phyloP scores from a whole-genome alignment of 495 filamentous ascomycete species.

The Penicillium samsonianum region DNA sequence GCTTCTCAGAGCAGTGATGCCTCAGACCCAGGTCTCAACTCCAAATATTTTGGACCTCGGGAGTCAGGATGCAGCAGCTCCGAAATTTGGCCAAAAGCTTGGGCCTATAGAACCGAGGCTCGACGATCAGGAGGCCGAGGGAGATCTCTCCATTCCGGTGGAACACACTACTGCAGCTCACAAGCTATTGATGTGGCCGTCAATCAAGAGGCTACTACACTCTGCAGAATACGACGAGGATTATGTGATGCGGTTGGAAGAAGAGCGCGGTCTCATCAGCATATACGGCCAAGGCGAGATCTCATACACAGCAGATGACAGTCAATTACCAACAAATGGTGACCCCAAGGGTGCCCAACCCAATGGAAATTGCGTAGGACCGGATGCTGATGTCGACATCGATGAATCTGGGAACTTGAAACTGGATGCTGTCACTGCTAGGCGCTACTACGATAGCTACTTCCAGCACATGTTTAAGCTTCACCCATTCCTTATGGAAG shows the following conservation, averaged over 20 bases:
- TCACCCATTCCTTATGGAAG: slow-evolving; percentile 79
- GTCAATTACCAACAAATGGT: slow-evolving; percentile 20
- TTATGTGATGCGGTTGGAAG: slow-evolving; percentile 76
- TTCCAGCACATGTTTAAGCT: slow-evolving; percentile 79
- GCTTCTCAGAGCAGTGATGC: background rate
- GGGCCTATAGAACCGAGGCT: slow-evolving; percentile 6
- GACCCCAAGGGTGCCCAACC: slow-evolving; percentile 14
- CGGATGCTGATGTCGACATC: slow-evolving; percentile 48
- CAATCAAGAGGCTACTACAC: slow-evolving; percentile 58
- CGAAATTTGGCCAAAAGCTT: slow-evolving; percentile 9
- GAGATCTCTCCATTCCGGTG: slow-evolving; percentile 65
- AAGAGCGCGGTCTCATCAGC: slow-evolving; percentile 72
- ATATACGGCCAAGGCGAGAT: slow-evolving; percentile 81
- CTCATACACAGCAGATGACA: slow-evolving; percentile 48
- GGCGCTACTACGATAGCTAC: slow-evolving; percentile 68
- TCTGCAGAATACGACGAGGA: slow-evolving; percentile 51
- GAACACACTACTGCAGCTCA: slow-evolving; percentile 84
- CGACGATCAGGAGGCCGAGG: slow-evolving; percentile 34
- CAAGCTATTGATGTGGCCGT: slow-evolving; percentile 69
- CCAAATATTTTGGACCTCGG: background rate
- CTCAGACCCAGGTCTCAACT: background rate
- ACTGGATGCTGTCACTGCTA: slow-evolving; percentile 62
- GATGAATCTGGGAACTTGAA: slow-evolving; percentile 63
- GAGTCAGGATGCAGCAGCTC: background rate
- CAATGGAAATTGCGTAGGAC: slow-evolving; percentile 9